Conservation (phyloP, 495 filamentous ascomycete genomes). For the Tuber indicum region DNA sequence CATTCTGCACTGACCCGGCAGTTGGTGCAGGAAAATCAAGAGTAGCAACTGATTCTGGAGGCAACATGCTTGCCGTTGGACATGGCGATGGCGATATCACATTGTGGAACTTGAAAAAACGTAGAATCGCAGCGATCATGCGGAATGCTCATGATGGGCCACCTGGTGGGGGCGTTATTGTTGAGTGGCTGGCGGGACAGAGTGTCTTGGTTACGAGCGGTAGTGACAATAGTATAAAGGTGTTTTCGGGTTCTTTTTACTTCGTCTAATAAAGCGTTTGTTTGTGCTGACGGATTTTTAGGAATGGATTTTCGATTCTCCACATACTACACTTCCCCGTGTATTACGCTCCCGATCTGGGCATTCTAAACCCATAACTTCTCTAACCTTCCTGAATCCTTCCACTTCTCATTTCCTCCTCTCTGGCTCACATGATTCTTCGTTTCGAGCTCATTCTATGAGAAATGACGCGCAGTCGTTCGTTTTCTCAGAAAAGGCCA, state of each 20-base stretch:
- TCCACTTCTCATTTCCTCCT: conserved; percentile 90
- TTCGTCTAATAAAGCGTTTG: conserved; percentile 7
- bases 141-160: conserved; percentile 77
- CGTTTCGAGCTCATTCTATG: conserved; percentile 90
- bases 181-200: conserved; percentile 87
- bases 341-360: conserved; percentile 77
- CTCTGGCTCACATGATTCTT: conserved; percentile 77
- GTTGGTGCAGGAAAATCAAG: conserved; percentile 66
- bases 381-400: conserved; percentile 67
- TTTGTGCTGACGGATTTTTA: conserved; percentile 4
- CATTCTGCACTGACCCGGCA: conserved; percentile 83
- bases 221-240: conserved; percentile 81
- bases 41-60: conserved; percentile 77
- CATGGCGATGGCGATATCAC: conserved; percentile 71
- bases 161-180: conserved; percentile 58
- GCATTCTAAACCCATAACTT: conserved; percentile 76
- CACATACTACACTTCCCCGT: conserved; percentile 61
- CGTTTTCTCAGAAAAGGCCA: conserved; percentile 78
- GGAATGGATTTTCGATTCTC: conserved; percentile 42
- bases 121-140: conserved; percentile 70
- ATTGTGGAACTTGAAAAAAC: conserved; percentile 90
- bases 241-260: not conserved
- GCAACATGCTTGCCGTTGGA: conserved; percentile 47
- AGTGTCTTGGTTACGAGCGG: conserved; percentile 83
- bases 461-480: conserved; percentile 89